Base-by-base conservation (phyloP, 2,329 filamentous ascomycete species). In the Diaporthe caulivora region DNA sequence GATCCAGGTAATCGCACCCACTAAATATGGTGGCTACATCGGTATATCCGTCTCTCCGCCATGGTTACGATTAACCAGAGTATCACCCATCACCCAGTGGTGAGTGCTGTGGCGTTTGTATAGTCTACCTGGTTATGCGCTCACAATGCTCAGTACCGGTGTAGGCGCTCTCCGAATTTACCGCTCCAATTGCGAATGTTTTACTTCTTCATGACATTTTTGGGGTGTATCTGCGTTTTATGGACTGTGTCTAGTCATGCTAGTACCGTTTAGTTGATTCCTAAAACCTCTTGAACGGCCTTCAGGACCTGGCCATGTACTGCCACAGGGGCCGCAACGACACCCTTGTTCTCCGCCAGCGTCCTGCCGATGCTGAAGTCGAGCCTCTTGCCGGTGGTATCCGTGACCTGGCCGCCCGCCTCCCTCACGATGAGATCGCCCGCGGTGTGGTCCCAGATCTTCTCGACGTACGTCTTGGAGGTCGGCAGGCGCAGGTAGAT, bases 381-480 rank as follows among this genome's bases (percentile, higher is more conserved):
- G 73, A 99, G 87, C 75, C 91, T 88, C 81, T 94, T 94, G 78
- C 97, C 97, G 75, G 93, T 88, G 53, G 95, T 93, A 83, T 99
- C 97, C 1, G 95, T 97, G 70, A 99, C 96, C 80, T 93, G 87
- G 64, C 97, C 97, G 68, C 97, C 97, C 3, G 97, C 95, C 85
- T 99, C 97, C 72, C 95, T 89, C 53, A 98, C 97, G 77, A 99
- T 95, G 74, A 99, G 85, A 79, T 98, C 95, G 53, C 97, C 97
- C 17, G 96, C 97, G 24, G 97, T 97, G 83, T 99, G 97, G 81
- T 99, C 97, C 97, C 97, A 99, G 78, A 99, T 99, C 90, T 99
- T 99, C 88, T 99, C 97, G 82, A 97, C 92, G 85, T 99, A 99
- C 70, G 93, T 92, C 81, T 91, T 93, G 74, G 80, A 82, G 7